A percentile compares a stretch with the other conserved stretches of the same genome.
Conservation (phyloP, 2,329 filamentous ascomycete genomes). For the Sphaerulina musiva region DNA sequence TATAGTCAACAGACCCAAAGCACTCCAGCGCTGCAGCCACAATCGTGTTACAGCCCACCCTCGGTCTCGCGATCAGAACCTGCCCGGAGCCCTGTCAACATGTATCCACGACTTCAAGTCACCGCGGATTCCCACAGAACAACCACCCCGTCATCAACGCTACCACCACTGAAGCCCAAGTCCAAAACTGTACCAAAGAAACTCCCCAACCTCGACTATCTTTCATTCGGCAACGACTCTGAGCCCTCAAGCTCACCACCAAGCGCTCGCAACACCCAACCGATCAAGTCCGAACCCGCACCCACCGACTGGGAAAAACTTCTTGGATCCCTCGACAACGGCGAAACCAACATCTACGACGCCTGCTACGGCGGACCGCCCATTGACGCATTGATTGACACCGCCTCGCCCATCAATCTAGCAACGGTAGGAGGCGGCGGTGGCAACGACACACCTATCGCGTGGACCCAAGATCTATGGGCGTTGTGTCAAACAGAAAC, state of each 20-base stretch:
- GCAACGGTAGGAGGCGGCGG: conserved; percentile 18
- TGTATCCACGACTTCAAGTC: conserved; percentile 28
- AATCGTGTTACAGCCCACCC: conserved; percentile 40
- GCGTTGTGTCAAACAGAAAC: conserved; percentile 26
- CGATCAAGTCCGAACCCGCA: conserved; percentile 39
- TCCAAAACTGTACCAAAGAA: conserved; percentile 13
- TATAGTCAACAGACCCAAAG: conserved; percentile 43
- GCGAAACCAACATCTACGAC: conserved; percentile 76
- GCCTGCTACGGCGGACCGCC: conserved; percentile 67
- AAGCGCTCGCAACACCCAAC: conserved; percentile 18
- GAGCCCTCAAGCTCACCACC: conserved; percentile 10
- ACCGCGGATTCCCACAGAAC: conserved; percentile 12
- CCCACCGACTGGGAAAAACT: conserved; percentile 76
- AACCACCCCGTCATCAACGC: conserved; percentile 24
- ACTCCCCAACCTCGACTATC: conserved; percentile 42
- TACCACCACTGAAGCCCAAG: conserved; percentile 19
- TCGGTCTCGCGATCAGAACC: conserved; percentile 42
- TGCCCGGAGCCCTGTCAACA: conserved; percentile 39
- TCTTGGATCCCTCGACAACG: conserved; percentile 70
- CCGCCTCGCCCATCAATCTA: conserved; percentile 35
- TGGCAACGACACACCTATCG: conserved; percentile 9
- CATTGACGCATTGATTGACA: conserved; percentile 39
- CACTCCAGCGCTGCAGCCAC: conserved; percentile 44
- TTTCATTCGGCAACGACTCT: conserved; percentile 41
- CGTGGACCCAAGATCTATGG: conserved; percentile 30